These are phyloP conservation scores for Fusarium sambucinum DNA, from an alignment of 2,329 filamentous ascomycete genomes.

Conservation along the genomic window DNA sequence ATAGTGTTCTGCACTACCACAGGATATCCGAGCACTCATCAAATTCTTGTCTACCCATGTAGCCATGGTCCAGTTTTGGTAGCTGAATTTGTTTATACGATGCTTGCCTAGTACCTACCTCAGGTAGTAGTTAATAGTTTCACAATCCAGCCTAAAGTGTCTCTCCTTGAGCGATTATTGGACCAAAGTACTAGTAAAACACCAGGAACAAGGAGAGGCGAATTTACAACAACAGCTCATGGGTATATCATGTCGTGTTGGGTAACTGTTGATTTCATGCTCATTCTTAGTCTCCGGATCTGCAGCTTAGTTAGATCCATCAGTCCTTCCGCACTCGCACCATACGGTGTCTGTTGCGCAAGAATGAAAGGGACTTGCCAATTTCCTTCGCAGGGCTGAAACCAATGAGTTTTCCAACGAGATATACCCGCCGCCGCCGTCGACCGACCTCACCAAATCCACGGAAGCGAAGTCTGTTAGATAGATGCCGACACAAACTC, in stretches of 20 bases:
- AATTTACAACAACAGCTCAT: constrained; percentile 12
- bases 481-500: neutral
- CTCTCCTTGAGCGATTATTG: constrained; percentile 11
- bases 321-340: constrained; percentile 35
- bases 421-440: neutral
- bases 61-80: constrained; percentile 13
- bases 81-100: constrained; percentile 17
- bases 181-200: constrained; percentile 14
- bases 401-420: neutral
- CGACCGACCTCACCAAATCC: neutral
- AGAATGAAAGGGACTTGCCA: constrained; percentile 2
- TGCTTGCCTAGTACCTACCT: constrained; percentile 12
- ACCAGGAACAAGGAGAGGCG: constrained; percentile 25
- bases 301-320: constrained; percentile 39
- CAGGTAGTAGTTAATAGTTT: constrained; percentile 27
- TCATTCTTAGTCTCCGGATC: constrained; percentile 32
- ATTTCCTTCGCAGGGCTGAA: constrained; percentile 11
- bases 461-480: neutral
- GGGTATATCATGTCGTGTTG: constrained; percentile 8
- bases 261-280: constrained; percentile 17
- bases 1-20: constrained; percentile 3
- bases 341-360: neutral
- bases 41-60: constrained; percentile 5
- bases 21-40: constrained; percentile 6
- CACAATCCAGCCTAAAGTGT: constrained; percentile 9